Percentiles rank a stretch among this genome's conserved stretches.
Evolutionary conservation across 192 early-diverging fungal species (phyloP).

Genomic region (Entomortierella beljakovae): DNA sequence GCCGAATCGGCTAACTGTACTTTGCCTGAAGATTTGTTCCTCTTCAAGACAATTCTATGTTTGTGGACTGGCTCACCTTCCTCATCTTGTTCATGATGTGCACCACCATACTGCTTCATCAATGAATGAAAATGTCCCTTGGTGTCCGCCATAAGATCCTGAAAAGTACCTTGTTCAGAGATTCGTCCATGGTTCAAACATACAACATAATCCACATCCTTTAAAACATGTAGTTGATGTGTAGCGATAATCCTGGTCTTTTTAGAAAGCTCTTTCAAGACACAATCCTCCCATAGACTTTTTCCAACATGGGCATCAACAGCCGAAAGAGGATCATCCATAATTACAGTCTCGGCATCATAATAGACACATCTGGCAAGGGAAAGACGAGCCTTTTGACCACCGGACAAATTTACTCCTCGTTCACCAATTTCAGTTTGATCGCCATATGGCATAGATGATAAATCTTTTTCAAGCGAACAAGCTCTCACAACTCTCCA

Average conservation of each 20-base stretch:
- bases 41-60: not conserved
- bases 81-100: conserved; percentile 37
- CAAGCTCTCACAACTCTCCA: conserved; percentile 67
- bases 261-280: conserved; percentile 52
- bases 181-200: conserved; percentile 80
- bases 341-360: conserved; percentile 69
- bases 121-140: conserved; percentile 68
- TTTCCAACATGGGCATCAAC: conserved; percentile 84
- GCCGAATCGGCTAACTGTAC: not conserved
- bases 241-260: conserved; percentile 90
- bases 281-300: conserved; percentile 52
- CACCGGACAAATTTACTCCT: conserved; percentile 87
- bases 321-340: conserved; percentile 92
- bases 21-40: conserved; percentile 7
- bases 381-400: conserved; percentile 89
- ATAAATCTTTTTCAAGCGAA: conserved; percentile 65
- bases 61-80: not conserved
- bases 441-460: conserved; percentile 66
- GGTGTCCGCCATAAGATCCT: conserved; percentile 72
- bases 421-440: conserved; percentile 80
- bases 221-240: conserved; percentile 82
- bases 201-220: conserved; percentile 73
- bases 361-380: conserved; percentile 90
- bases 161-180: conserved; percentile 73
- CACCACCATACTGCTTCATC: conserved; percentile 75